Evolutionary conservation across 23 red algal genomes (phyloP).

Genomic region (Porphyridium purpureum): DNA sequence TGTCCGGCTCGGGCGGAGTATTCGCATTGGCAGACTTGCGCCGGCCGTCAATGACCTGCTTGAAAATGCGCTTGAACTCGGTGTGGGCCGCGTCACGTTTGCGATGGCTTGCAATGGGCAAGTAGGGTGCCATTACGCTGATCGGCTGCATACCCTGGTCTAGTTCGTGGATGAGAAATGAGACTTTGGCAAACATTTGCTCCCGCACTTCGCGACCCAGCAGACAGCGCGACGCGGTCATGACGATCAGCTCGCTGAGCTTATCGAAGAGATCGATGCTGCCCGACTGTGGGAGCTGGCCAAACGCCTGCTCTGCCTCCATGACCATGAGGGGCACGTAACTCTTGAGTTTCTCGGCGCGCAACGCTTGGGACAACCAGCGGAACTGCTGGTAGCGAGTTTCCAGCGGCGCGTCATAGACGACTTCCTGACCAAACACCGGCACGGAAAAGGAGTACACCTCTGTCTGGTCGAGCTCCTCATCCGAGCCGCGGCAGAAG

Average conservation of each 20-base stretch:
- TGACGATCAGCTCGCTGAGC: slow-evolving; percentile 79
- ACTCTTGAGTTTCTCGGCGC: slow-evolving; percentile 55
- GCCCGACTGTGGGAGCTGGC: slow-evolving; percentile 42
- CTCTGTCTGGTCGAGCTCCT: slow-evolving; percentile 86
- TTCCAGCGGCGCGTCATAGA: slow-evolving; percentile 84
- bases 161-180: slow-evolving; percentile 25
- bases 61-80: slow-evolving; percentile 57
- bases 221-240: slow-evolving; percentile 89
- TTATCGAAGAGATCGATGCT: slow-evolving; percentile 59
- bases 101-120: slow-evolving; percentile 71
- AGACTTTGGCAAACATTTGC: slow-evolving; percentile 89
- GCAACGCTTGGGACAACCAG: slow-evolving; percentile 43
- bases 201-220: slow-evolving; percentile 94
- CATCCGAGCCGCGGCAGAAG: slow-evolving; percentile 77
- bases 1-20: slow-evolving; percentile 45
- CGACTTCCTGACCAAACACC: slow-evolving; percentile 88
- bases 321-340: slow-evolving; percentile 91
- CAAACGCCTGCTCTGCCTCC: slow-evolving; percentile 70
- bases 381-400: slow-evolving; percentile 75
- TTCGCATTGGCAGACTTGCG: slow-evolving; percentile 6
- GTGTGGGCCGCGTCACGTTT: slow-evolving; percentile 47
- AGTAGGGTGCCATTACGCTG: slow-evolving; percentile 73
- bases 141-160: slow-evolving; percentile 99
- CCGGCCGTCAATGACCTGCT: slow-evolving; percentile 55
- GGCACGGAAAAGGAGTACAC: slow-evolving; percentile 85